Percentiles rank a stretch among this genome's conserved stretches.
Evolutionary conservation across 176 grass and related monocot species (phyloP).

Genomic region (Oryza australiensis): DNA sequence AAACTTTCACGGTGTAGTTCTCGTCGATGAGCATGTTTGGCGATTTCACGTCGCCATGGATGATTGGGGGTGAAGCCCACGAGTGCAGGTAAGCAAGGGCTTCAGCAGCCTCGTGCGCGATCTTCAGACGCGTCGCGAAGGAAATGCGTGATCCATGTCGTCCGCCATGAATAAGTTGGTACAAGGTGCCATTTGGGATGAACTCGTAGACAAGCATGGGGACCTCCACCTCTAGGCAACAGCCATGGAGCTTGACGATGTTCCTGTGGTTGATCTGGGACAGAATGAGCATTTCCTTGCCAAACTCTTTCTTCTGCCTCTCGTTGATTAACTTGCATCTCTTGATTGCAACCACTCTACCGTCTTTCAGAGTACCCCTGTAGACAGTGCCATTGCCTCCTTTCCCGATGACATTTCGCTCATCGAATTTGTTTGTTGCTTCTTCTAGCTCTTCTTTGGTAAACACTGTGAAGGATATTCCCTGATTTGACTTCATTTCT

Average conservation of each 20-base stretch:
- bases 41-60: constrained; percentile 65
- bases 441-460: constrained; percentile 45
- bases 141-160: neutral
- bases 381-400: constrained; percentile 53
- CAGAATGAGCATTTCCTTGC: neutral
- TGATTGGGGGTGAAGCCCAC: constrained; percentile 50
- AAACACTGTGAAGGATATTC: constrained; percentile 40
- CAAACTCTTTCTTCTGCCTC: neutral
- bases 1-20: constrained; percentile 47
- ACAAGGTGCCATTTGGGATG: constrained; percentile 57
- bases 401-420: constrained; percentile 10
- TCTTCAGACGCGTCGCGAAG: constrained; percentile 36
- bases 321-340: neutral
- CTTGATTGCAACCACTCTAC: constrained; percentile 27
- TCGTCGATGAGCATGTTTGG: constrained; percentile 59
- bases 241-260: constrained; percentile 55
- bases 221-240: constrained; percentile 61
- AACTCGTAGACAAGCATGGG: constrained; percentile 63
- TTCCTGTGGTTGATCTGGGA: constrained; percentile 47
- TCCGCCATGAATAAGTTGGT: constrained; percentile 33
- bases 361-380: constrained; percentile 34
- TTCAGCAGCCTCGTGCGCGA: constrained; percentile 52
- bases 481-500: constrained; percentile 39
- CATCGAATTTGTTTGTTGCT: constrained; percentile 36
- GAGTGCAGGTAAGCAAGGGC: constrained; percentile 72